Evolutionary conservation across 345 rosid genomes (phyloP).

Genomic region (Salix purpurea): DNA sequence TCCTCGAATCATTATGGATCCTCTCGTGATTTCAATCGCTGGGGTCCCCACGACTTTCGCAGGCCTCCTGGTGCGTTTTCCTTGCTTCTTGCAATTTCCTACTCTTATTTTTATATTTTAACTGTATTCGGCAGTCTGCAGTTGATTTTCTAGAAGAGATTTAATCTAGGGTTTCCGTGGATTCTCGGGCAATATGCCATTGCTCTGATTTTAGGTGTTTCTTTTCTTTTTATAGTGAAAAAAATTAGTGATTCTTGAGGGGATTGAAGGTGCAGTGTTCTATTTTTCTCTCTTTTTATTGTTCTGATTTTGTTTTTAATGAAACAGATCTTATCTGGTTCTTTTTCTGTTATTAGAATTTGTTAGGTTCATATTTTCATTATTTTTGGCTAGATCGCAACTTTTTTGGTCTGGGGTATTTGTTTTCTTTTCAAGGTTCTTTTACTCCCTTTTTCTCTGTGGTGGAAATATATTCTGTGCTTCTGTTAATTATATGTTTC

Average conservation of each 20-base stretch:
- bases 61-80: constrained; percentile 60
- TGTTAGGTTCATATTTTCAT: neutral
- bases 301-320: neutral
- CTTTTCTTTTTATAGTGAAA: neutral
- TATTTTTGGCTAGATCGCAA: neutral
- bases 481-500: constrained; percentile 26
- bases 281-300: neutral
- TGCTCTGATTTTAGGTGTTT: neutral
- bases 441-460: neutral
- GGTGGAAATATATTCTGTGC: constrained; percentile 13
- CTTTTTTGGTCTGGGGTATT: neutral
- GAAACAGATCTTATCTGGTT: neutral
- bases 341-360: neutral
- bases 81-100: neutral
- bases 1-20: constrained; percentile 48
- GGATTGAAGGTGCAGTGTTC: neutral
- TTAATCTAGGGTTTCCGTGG: constrained; percentile 1
- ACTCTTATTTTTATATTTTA: neutral
- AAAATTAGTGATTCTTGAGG: neutral
- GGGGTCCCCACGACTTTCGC: constrained; percentile 63
- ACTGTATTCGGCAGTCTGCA: neutral
- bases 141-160: neutral
- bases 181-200: neutral
- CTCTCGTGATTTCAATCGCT: constrained; percentile 53
- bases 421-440: neutral